These are phyloP conservation scores for Penicillium crystallinum DNA, from an alignment of 495 filamentous ascomycete species.

Conservation along the genomic window DNA sequence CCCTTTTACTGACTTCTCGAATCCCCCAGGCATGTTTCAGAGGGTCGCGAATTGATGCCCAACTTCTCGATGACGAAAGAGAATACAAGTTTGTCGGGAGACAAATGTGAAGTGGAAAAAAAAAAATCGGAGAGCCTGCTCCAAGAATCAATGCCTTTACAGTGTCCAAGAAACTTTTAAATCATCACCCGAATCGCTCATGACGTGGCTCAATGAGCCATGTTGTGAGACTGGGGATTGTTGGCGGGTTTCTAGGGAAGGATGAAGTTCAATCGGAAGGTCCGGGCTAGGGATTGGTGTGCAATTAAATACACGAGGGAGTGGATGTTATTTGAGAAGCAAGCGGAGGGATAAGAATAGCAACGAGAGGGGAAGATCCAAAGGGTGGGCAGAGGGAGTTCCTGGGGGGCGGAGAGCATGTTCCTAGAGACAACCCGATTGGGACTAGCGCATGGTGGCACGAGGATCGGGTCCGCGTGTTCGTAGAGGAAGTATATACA, in stretches of 20 bases:
- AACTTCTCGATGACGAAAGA: background rate
- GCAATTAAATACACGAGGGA: background rate
- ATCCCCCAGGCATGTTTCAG: constrained; percentile 57
- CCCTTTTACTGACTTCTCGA: constrained; percentile 91
- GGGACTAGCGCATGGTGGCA: constrained; percentile 15
- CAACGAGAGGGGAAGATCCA: constrained; percentile 1
- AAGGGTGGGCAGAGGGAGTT: constrained; percentile 10
- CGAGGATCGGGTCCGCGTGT: background rate
- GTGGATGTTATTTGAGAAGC: background rate
- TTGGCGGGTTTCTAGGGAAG: constrained; percentile 6
- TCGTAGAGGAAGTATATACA: background rate
- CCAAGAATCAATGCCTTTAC: constrained; percentile 21
- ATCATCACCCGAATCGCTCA: constrained; percentile 24
- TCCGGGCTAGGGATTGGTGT: background rate
- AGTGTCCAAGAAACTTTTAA: constrained; percentile 19
- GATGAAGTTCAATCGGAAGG: constrained; percentile 5
- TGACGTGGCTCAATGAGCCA: constrained; percentile 34
- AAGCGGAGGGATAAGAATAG: constrained; percentile 5
- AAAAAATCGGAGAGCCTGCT: constrained; percentile 19
- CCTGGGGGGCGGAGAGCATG: constrained; percentile 4
- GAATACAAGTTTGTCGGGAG: background rate
- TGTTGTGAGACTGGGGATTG: constrained; percentile 19
- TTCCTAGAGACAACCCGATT: constrained; percentile 13
- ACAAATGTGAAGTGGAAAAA: background rate
- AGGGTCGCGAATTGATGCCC: constrained; percentile 6